Evolutionary conservation across 345 rosid genomes (phyloP).

Genomic region (Ailanthus altissimus): DNA sequence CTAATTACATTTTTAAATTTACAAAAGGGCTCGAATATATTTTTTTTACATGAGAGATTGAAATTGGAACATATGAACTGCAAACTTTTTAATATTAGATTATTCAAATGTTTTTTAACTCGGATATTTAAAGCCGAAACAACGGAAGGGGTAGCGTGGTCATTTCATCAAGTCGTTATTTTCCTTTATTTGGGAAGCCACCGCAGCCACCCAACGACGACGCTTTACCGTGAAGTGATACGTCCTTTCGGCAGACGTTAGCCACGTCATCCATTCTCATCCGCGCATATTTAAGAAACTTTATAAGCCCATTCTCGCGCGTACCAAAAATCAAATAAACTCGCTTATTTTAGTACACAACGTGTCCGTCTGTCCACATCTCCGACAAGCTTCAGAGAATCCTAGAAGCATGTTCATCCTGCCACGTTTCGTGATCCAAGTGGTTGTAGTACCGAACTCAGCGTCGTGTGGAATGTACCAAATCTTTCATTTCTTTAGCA

Average conservation of each 20-base stretch:
- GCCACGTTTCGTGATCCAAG: background rate
- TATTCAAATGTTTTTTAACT: too few relatives aligned
- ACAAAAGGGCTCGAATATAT: too few relatives aligned
- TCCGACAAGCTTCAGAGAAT: background rate
- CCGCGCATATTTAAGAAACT: background rate
- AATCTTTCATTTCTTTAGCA: background rate
- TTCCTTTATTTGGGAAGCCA: background rate
- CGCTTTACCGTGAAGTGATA: slow-evolving; percentile 6
- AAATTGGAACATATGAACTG: too few relatives aligned
- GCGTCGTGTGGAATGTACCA: background rate
- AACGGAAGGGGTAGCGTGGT: background rate
- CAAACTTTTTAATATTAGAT: too few relatives aligned
- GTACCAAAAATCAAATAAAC: background rate
- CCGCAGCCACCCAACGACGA: background rate
- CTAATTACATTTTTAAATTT: too few relatives aligned
- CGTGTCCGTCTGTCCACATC: background rate
- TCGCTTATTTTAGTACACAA: background rate
- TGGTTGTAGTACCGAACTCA: too few relatives aligned
- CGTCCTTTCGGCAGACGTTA: background rate
- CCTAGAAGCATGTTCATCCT: background rate
- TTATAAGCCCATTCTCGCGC: background rate
- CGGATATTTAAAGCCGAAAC: too few relatives aligned
- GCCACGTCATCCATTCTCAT: background rate
- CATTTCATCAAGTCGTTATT: background rate
- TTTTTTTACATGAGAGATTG: too few relatives aligned